Evolutionary conservation across 2,329 filamentous ascomycete species (phyloP), one percentile per base, ranked within the genome.

Genomic region (Setomelanomma holmii): DNA sequence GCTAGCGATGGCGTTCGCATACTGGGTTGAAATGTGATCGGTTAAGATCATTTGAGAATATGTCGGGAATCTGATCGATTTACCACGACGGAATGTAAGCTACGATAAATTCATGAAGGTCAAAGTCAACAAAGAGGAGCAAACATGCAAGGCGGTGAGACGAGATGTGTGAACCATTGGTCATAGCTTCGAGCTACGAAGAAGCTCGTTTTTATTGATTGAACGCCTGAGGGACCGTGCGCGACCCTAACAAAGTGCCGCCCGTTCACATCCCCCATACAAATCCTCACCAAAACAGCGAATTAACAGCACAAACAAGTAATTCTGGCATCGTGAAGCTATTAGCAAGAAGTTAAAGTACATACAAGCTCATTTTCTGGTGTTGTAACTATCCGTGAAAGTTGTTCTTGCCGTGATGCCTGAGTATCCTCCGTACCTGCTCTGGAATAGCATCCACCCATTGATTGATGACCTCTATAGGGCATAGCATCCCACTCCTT

Each of bases 1-100:
- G 58, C 49, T 43, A 63, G 61, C 64, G 47, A 63, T 60, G 64
- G 66, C 64, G 61, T 67, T 64, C 51, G 55, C 21, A 17, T 36
- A 16, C n/a, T 54, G 57, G 56, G 48, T 60, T 53, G 55, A 51
- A 47, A 54, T 53, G 49, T 61, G 63, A 64, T 63, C 61, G 45
- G 53, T 45, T 23, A 44, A 41, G 58, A 49, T 63, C 56, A 63
- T 58, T 47, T 63, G 57, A 47, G 50, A 52, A 47, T 22, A 60
- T 60, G 61, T 69, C 64, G 61, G 64, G 60, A 62, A 61, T 66
- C 60, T 49, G 23, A 41, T 47, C 43, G 61, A 67, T 63, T 60
- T 62, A 65, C 61, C 61, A 62, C 57, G 66, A 65, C 64, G 54
- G 51, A 60, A 55, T 59, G 60, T 63, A 64, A 60, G 51, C 57